Evolutionary conservation across 148 eudicot genomes (phyloP).

Genomic region (Cornus controversa): DNA sequence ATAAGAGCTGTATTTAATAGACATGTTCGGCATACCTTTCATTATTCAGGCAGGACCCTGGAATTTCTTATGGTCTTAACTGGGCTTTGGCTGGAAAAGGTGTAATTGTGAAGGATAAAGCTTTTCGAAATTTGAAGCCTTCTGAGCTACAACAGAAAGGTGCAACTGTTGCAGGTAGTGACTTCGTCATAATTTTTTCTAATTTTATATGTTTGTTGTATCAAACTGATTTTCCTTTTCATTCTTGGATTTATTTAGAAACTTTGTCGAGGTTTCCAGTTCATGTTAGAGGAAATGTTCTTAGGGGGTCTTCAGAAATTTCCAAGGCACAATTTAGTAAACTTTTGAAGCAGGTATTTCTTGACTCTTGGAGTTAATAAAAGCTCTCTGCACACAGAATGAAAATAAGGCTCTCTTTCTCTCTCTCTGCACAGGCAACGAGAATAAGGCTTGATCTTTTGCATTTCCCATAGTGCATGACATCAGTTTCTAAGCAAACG

Average conservation of each 20-base stretch:
- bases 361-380: not conserved
- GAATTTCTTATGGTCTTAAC: constrained; percentile 20
- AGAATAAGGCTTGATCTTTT: not conserved
- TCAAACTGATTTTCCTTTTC: not conserved
- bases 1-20: not conserved
- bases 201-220: not conserved
- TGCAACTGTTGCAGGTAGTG: constrained; percentile 18
- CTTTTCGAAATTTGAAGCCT: constrained; percentile 22
- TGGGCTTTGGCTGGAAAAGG: constrained; percentile 32
- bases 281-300: constrained; percentile 20
- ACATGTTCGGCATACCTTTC: not conserved
- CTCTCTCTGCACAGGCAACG: too few relatives aligned
- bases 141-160: constrained; percentile 23
- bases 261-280: constrained; percentile 20
- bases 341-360: constrained; percentile 30
- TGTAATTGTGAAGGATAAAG: constrained; percentile 28
- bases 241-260: constrained; percentile 13
- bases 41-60: constrained; percentile 19
- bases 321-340: constrained; percentile 27
- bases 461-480: not conserved
- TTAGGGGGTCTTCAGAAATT: constrained; percentile 12
- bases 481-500: not conserved
- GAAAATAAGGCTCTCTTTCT: not conserved
- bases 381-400: not conserved
- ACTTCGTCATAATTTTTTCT: not conserved